These are phyloP conservation scores for Diaporthe caulivora DNA, from an alignment of 2,329 filamentous ascomycete genomes.

Conservation along the genomic window DNA sequence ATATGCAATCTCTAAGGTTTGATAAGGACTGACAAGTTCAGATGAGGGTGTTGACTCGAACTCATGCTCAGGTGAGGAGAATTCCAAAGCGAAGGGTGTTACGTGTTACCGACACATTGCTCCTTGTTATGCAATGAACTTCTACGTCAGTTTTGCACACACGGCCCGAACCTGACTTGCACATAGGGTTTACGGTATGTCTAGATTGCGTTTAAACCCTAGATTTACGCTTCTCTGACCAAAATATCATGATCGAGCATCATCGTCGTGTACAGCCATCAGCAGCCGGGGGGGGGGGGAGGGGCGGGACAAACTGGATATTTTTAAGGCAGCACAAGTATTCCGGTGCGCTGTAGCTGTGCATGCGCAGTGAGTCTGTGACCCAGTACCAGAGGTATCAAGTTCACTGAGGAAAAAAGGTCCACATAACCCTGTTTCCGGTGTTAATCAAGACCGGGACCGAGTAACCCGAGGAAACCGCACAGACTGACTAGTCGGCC, in stretches of 20 bases:
- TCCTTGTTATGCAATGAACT: background rate
- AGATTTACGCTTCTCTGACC: background rate
- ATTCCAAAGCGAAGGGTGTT: background rate
- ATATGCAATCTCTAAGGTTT: background rate
- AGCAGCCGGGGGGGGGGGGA: too few relatives aligned
- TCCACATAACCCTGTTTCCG: background rate
- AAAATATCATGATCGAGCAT: background rate
- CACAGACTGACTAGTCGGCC: background rate
- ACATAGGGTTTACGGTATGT: background rate
- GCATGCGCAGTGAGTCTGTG: background rate
- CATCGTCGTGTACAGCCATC: background rate
- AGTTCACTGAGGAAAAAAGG: background rate
- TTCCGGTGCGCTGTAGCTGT: background rate
- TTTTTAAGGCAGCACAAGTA: constrained; percentile 3
- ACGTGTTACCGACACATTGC: background rate
- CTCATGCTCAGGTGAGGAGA: background rate
- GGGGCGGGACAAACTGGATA: background rate
- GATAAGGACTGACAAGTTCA: background rate
- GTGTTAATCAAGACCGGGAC: background rate
- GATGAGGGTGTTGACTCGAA: background rate
- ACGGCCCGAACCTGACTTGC: background rate
- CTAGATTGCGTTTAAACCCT: background rate
- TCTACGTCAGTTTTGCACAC: background rate
- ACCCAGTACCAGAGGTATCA: background rate
- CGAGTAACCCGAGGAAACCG: background rate